Evolutionary conservation across 2,329 filamentous ascomycete species (phyloP).

Genomic region (Venturia pyrina): DNA sequence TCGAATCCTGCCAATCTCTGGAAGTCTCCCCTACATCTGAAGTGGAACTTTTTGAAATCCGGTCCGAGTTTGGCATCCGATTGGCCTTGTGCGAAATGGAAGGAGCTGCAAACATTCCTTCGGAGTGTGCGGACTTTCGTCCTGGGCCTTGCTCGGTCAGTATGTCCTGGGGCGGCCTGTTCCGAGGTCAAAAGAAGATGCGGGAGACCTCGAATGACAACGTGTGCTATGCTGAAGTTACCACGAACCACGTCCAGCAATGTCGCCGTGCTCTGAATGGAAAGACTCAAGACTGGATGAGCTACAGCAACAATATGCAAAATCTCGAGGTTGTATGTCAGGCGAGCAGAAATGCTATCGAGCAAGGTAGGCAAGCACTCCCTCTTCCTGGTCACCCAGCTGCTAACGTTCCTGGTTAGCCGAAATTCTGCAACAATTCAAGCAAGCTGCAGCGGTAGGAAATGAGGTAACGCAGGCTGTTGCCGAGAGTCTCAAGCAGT

Average conservation of each 20-base stretch:
- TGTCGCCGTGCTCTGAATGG: slow-evolving; percentile 47
- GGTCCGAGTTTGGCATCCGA: slow-evolving; percentile 50
- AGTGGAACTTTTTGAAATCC: slow-evolving; percentile 28
- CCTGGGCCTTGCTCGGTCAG: slow-evolving; percentile 1
- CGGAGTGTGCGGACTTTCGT: slow-evolving; percentile 10
- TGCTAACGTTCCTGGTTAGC: not conserved
- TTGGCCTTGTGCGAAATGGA: slow-evolving; percentile 54
- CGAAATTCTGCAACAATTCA: not conserved
- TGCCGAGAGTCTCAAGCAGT: not conserved
- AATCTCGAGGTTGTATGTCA: slow-evolving; percentile 54
- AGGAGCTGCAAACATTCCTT: slow-evolving; percentile 28
- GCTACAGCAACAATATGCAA: slow-evolving; percentile 52
- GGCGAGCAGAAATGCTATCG: slow-evolving; percentile 47
- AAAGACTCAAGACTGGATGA: slow-evolving; percentile 51
- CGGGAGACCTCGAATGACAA: slow-evolving; percentile 15
- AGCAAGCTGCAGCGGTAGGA: not conserved
- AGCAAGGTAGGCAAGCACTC: slow-evolving; percentile 36
- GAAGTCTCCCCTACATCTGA: slow-evolving; percentile 21
- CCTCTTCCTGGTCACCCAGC: not conserved
- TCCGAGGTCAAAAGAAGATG: slow-evolving; percentile 13
- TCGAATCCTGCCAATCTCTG: slow-evolving; percentile 44
- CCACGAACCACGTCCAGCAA: slow-evolving; percentile 29
- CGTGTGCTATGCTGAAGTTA: slow-evolving; percentile 26
- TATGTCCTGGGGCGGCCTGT: slow-evolving; percentile 15
- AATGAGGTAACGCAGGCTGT: not conserved